A percentile compares a stretch with the other conserved stretches of the same genome.
phyloP scores from a whole-genome alignment of 768 basidiomycete genomes.

The Phlegmacium glaucopus region DNA sequence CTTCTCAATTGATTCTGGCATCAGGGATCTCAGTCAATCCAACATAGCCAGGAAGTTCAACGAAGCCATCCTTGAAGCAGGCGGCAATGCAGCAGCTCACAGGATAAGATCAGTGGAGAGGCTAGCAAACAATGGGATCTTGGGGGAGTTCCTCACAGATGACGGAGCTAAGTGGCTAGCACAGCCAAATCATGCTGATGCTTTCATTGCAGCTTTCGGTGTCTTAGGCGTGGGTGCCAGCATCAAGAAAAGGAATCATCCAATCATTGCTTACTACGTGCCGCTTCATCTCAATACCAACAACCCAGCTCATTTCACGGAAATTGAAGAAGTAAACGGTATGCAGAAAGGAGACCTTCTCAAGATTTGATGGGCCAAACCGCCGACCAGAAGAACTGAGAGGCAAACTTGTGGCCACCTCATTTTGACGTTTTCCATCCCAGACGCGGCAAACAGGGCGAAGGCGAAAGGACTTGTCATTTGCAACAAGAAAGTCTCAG shows the following conservation, averaged over 20 bases:
- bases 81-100: too few relatives aligned
- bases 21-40: too few relatives aligned
- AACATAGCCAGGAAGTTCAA: too few relatives aligned
- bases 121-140: background rate
- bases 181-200: background rate
- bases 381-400: background rate
- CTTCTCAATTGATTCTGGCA: too few relatives aligned
- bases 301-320: background rate
- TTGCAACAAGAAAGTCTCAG: too few relatives aligned
- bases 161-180: slow-evolving; percentile 2
- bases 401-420: slow-evolving; percentile 6
- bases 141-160: slow-evolving; percentile 2
- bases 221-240: background rate
- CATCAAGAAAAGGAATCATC: background rate
- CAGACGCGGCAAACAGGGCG: too few relatives aligned
- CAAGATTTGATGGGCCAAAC: slow-evolving; percentile 11
- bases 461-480: too few relatives aligned
- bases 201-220: background rate
- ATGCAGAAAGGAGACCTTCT: background rate
- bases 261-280: slow-evolving; percentile 5
- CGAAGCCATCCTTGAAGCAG: slow-evolving; percentile 36
- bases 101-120: background rate
- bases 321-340: slow-evolving; percentile 9
- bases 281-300: slow-evolving; percentile 6
- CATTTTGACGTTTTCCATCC: too few relatives aligned